Percentiles rank a stretch among this genome's conserved stretches.
Evolutionary conservation across 495 filamentous ascomycete genomes (phyloP).

Genomic region (Chaetomium cochliodes): DNA sequence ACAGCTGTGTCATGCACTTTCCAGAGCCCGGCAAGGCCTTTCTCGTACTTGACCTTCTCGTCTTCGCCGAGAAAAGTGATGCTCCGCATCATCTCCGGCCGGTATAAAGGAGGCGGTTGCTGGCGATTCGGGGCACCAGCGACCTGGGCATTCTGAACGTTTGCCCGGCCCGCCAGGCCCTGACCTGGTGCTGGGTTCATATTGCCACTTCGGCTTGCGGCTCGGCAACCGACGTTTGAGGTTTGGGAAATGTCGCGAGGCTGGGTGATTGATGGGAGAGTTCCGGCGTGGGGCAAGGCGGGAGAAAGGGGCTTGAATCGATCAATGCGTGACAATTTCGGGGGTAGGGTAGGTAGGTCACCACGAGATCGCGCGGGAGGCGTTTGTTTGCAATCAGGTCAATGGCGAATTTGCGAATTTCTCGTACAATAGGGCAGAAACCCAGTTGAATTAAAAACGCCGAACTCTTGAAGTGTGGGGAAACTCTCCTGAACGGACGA

Average conservation of each 20-base stretch:
- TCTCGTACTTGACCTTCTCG: constrained; percentile 65
- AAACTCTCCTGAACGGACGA: no score
- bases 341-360: neutral
- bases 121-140: constrained; percentile 19
- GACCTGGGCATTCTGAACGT: constrained; percentile 16
- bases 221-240: neutral
- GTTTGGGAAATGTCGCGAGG: neutral
- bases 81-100: constrained; percentile 49
- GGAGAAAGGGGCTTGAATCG: neutral
- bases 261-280: neutral
- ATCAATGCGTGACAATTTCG: neutral
- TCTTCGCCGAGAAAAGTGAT: constrained; percentile 51
- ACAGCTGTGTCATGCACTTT: constrained; percentile 58
- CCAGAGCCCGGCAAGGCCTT: constrained; percentile 62
- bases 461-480: neutral
- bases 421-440: neutral
- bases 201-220: constrained; percentile 32
- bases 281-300: neutral
- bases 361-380: neutral
- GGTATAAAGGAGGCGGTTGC: constrained; percentile 32
- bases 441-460: neutral
- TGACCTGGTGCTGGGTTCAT: constrained; percentile 44
- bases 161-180: constrained; percentile 29
- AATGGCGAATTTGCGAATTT: neutral
- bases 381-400: neutral